Evolutionary conservation across 352 stramenopile genomes (phyloP), one percentile per base, ranked within the genome.

Genomic region (Pythium inflatum): DNA sequence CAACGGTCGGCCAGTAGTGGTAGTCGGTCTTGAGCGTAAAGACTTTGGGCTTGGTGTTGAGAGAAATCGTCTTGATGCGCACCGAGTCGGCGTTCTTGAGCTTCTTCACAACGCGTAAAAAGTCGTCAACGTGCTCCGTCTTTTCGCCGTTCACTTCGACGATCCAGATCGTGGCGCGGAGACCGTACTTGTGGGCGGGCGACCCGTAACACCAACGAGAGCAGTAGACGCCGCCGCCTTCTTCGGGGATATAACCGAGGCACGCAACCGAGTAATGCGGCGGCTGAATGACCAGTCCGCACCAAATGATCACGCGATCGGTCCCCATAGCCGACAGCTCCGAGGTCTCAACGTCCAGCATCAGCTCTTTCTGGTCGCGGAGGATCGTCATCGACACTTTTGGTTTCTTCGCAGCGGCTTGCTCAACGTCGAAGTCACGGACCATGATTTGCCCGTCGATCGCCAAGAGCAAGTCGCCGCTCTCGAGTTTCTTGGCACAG

Each of bases 11-110:
- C 89, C 90, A 97, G 78, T 97, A 97, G 74, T 95, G 83, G 64
- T 96, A 96, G 71, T 97, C 90, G 6, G 84, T 94, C 78, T 96
- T 96, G 25, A 97, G 77, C n/a, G 90, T 97, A 51, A 94, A 92
- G 25, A 96, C 87, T 62, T 93, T 95, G 36, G 85, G 83, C 62
- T 97, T 97, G 2, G 85, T 94, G 61, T 97, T 94, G 59, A 97
- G 91, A 40, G 88, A 90, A 60, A 96, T 91, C 6, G 88, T 97
- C 75, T 96, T 96, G 50, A 98, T 79, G 3, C 93, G 89, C 41
- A 97, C 89, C 30, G 83, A 92, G 31, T 91, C 83, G 31, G 82
- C 88, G 64, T 97, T 92, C 41, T 78, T 79, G 34, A 97, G 77
- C 30, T 88, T 79, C 68, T 85, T 82, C 6, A 97, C 90, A 9